These are phyloP conservation scores for Rhododendron henanense DNA, from an alignment of 148 eudicot genomes.

Conservation along the genomic window DNA sequence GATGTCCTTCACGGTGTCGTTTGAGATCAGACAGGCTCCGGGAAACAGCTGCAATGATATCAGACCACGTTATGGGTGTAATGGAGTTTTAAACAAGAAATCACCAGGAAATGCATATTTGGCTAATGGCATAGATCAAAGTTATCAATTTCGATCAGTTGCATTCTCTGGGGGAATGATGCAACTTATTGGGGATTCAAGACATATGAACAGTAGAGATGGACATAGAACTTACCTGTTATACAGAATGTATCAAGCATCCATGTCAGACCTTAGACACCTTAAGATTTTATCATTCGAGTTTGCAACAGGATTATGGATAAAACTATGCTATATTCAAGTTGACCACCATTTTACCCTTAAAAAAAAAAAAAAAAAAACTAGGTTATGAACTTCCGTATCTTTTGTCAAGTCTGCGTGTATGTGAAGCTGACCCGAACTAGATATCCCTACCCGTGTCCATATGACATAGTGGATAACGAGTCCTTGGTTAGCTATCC, in stretches of 20 bases:
- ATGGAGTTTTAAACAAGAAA: neutral
- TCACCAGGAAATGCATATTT: neutral
- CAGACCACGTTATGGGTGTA: neutral
- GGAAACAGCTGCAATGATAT: slow-evolving; percentile 30
- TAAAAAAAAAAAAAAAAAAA: too few species aligned
- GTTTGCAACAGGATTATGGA: too few species aligned
- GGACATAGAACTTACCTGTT: neutral
- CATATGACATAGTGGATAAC: neutral
- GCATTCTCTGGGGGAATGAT: neutral
- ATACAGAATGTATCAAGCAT: neutral
- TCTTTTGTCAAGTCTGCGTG: neutral
- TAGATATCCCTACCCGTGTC: slow-evolving; percentile 9
- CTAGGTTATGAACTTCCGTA: neutral
- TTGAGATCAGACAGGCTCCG: slow-evolving; percentile 41
- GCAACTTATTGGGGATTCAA: neutral
- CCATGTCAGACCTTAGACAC: neutral
- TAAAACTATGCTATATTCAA: too few species aligned
- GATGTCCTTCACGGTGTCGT: slow-evolving; percentile 17
- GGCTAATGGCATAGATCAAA: neutral
- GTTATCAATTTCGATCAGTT: neutral
- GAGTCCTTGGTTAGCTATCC: neutral
- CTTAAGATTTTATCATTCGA: neutral
- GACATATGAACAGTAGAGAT: neutral
- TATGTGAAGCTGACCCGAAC: neutral
- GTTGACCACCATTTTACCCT: neutral